phyloP scores from a whole-genome alignment of 2,329 filamentous ascomycete genomes.

The Tolypocladium endophyticum region DNA sequence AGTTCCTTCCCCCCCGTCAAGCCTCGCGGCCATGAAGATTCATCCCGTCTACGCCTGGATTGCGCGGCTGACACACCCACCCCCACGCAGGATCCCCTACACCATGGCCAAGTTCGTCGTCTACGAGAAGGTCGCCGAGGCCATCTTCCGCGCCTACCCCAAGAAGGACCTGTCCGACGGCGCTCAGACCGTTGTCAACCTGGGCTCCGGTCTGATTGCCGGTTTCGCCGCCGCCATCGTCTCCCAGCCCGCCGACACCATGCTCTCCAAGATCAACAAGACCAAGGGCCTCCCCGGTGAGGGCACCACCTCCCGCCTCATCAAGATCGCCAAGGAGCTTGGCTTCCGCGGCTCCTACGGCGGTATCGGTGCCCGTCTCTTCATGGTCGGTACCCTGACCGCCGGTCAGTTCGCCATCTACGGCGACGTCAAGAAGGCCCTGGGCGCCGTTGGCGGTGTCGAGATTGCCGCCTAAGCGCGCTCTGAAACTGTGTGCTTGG shows the following conservation, averaged over 20 bases:
- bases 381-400: slow-evolving; percentile 60
- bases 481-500: background rate
- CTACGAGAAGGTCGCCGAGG: slow-evolving; percentile 78
- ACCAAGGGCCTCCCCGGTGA: slow-evolving; percentile 79
- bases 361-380: slow-evolving; percentile 65
- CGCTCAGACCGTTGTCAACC: slow-evolving; percentile 71
- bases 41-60: background rate
- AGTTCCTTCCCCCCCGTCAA: slow-evolving; percentile 10
- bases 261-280: slow-evolving; percentile 96
- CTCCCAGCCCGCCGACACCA: slow-evolving; percentile 86
- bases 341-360: slow-evolving; percentile 67
- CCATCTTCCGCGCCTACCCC: slow-evolving; percentile 57
- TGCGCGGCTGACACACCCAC: slow-evolving; percentile 1
- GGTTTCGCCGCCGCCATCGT: slow-evolving; percentile 80
- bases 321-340: slow-evolving; percentile 85
- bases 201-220: slow-evolving; percentile 42
- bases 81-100: slow-evolving; percentile 62
- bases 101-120: slow-evolving; percentile 95
- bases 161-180: slow-evolving; percentile 58
- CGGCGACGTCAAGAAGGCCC: slow-evolving; percentile 58
- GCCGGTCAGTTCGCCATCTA: slow-evolving; percentile 86
- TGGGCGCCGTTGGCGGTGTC: slow-evolving; percentile 21
- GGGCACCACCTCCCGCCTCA: slow-evolving; percentile 66
- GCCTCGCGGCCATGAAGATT: background rate
- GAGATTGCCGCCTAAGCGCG: slow-evolving; percentile 14